These are phyloP conservation scores for Rhizophora apiculata DNA, from an alignment of 345 rosid species.

Conservation along the genomic window DNA sequence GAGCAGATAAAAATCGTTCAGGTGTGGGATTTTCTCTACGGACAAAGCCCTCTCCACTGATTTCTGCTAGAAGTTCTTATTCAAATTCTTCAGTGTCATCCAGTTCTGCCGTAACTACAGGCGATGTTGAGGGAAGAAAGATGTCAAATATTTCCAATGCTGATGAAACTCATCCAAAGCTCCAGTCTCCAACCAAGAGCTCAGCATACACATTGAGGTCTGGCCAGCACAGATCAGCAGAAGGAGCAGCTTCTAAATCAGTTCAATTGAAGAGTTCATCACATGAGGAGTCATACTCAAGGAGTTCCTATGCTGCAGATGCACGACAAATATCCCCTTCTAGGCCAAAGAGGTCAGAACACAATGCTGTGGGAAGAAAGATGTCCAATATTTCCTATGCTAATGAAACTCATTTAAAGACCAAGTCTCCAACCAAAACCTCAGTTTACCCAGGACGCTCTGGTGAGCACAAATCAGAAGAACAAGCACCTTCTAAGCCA, in stretches of 20 bases:
- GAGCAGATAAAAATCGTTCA: conserved; percentile 20
- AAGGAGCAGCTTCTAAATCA: conserved; percentile 19
- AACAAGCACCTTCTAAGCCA: conserved; percentile 21
- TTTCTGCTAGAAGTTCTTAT: conserved; percentile 25
- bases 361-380: conserved; percentile 13
- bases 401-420: conserved; percentile 16
- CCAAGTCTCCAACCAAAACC: conserved; percentile 15
- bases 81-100: conserved; percentile 22
- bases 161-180: conserved; percentile 16
- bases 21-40: conserved; percentile 52
- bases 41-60: conserved; percentile 39
- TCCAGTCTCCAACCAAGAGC: conserved; percentile 17
- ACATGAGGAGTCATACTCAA: conserved; percentile 13
- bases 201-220: conserved; percentile 13
- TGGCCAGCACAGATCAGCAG: conserved; percentile 11
- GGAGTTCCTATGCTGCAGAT: conserved; percentile 15
- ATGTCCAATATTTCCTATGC: conserved; percentile 15
- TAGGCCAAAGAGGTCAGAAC: conserved; percentile 4
- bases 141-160: conserved; percentile 15
- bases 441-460: conserved; percentile 11
- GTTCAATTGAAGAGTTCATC: conserved; percentile 1
- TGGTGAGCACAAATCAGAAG: conserved; percentile 7
- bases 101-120: conserved; percentile 14
- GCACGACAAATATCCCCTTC: conserved; percentile 8
- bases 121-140: conserved; percentile 15